Percentiles rank a stretch among this genome's conserved stretches.
phyloP scores from a whole-genome alignment of 176 grass and related monocot genomes.

The Oropetium thomaeum region DNA sequence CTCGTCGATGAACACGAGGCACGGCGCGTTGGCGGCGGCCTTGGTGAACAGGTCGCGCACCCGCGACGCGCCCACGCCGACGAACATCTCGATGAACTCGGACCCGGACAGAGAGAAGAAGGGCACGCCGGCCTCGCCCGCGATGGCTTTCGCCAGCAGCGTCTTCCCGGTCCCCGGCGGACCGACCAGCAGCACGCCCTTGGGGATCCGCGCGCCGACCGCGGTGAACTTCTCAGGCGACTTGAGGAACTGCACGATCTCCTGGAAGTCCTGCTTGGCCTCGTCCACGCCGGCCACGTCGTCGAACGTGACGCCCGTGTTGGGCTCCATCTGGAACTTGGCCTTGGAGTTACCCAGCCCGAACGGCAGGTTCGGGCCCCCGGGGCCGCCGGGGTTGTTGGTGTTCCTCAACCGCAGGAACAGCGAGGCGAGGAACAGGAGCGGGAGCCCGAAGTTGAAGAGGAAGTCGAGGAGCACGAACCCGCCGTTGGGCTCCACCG shows the following conservation, averaged over 20 bases:
- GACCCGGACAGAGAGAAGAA: conserved; percentile 88
- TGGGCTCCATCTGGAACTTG: conserved; percentile 89
- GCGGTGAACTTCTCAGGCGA: conserved; percentile 66
- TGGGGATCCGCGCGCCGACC: conserved; percentile 63
- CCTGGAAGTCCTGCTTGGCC: conserved; percentile 85
- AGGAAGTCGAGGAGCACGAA: conserved; percentile 54
- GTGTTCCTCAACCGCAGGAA: conserved; percentile 34
- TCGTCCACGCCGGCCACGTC: conserved; percentile 80
- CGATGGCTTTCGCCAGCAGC: conserved; percentile 74
- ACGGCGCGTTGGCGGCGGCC: conserved; percentile 65
- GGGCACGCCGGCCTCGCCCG: conserved; percentile 75
- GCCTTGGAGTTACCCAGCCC: conserved; percentile 70
- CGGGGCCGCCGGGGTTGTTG: conserved; percentile 47
- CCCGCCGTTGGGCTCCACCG: conserved; percentile 41
- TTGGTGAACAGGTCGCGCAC: conserved; percentile 69
- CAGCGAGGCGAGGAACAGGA: conserved; percentile 61
- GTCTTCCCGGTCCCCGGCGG: conserved; percentile 75
- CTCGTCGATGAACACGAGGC: conserved; percentile 81
- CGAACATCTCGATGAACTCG: conserved; percentile 91
- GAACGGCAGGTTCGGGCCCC: conserved; percentile 50
- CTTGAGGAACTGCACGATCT: conserved; percentile 79
- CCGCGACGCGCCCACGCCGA: conserved; percentile 74
- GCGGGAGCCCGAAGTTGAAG: conserved; percentile 47
- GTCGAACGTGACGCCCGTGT: conserved; percentile 81
- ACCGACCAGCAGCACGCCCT: conserved; percentile 64